Base-by-base conservation (phyloP, 2,329 filamentous ascomycete species). In the Fusarium temperatum region DNA sequence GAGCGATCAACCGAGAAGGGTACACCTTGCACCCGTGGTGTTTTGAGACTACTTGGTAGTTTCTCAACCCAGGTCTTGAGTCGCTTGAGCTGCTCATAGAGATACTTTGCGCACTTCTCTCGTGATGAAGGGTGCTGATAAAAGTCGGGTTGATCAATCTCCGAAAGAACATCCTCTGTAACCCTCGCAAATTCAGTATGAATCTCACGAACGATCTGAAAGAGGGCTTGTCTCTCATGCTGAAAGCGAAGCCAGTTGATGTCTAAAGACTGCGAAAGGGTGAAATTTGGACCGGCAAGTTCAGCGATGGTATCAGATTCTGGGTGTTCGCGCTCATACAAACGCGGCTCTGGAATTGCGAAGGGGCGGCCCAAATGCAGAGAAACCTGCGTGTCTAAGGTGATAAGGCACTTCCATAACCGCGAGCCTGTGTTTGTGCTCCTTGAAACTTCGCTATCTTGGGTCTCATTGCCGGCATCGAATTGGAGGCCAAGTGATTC, bases 1-100 rank as follows among this genome's bases (percentile, higher is more conserved):
- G 83, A 81, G 12, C 76, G 72, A 50, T 85, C 83, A 2, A 81
- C 82, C 3, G 84, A 85, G 58, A 85, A 80, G 1, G 83, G 77
- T 1, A 81, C 79, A 11, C 75, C 75, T 18, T 80, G 74, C 30
- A 81, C 75, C 18, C 84, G 81, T 22, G 77, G 77, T 11, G 78
- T 82, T 54, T 83, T 84, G 38, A 87, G 75, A 8, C 74, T 76
- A 1, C 77, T 68, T 2, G 86, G 85, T 1, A 88, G 75, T 35
- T 75, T 55, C 8, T 76, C 62, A 5, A 62, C 68, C 79, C 79
- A 81, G 0, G 26, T 74, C 60, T 47, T 79, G 59, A 67, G 77
- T 22, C 82, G 83, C 82, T 63, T 78, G 45, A 66, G 78, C 45
- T 45, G 84, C 58, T 70, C 68, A 8, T 67, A 63, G 24, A 79